Evolutionary conservation across 208 protist genomes (phyloP).

Genomic region (Eutreptiella sp.): DNA sequence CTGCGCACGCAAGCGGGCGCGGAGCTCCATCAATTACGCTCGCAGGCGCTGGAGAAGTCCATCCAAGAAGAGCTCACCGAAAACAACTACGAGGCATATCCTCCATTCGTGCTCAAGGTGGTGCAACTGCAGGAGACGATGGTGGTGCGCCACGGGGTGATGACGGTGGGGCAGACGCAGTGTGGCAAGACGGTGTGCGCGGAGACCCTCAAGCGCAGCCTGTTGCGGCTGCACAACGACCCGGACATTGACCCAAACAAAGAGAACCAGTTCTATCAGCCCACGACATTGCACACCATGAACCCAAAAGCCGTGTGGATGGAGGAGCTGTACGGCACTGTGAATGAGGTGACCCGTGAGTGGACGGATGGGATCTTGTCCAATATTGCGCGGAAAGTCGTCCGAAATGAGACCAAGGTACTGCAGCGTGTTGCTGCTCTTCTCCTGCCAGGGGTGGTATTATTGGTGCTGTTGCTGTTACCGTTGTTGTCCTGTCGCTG

Average conservation of each 20-base stretch:
- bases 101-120: slow-evolving; percentile 71
- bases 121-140: slow-evolving; percentile 88
- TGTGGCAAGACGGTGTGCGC: slow-evolving; percentile 83
- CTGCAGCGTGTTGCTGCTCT: too few species aligned
- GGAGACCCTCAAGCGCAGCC: slow-evolving; percentile 58
- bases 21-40: too few species aligned
- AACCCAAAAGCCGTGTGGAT: slow-evolving; percentile 95
- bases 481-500: too few species aligned
- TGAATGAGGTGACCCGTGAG: slow-evolving; percentile 91
- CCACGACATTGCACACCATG: slow-evolving; percentile 63
- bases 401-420: slow-evolving; percentile 55
- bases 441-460: too few species aligned
- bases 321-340: slow-evolving; percentile 90
- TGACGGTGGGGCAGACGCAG: slow-evolving; percentile 90
- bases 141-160: slow-evolving; percentile 81
- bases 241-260: slow-evolving; percentile 59
- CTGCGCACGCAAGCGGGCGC: too few species aligned
- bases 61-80: slow-evolving; percentile 59
- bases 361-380: slow-evolving; percentile 94
- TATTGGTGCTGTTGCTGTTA: too few species aligned
- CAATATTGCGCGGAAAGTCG: slow-evolving; percentile 76
- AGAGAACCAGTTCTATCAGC: slow-evolving; percentile 64
- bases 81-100: slow-evolving; percentile 62
- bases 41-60: slow-evolving; percentile 56
- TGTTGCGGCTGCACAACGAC: slow-evolving; percentile 65